phyloP scores from a whole-genome alignment of 768 basidiomycete genomes.

The Termitomyces sp. region DNA sequence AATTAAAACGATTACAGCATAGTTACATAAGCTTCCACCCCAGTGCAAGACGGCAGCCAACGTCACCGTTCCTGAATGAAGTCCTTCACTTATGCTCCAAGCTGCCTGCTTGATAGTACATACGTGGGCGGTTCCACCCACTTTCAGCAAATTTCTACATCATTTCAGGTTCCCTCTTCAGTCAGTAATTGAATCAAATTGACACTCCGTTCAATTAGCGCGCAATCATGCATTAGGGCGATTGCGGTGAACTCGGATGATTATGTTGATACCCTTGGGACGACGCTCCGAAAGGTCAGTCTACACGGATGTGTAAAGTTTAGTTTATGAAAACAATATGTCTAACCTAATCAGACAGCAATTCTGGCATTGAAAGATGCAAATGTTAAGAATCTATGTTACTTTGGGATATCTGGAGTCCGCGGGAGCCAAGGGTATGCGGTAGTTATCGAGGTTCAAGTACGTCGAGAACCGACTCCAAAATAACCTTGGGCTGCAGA shows the following conservation, averaged over 20 bases:
- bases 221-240: too few species aligned
- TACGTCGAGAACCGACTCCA: conserved; percentile 60
- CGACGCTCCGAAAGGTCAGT: too few species aligned
- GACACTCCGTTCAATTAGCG: not conserved
- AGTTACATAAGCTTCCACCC: not conserved
- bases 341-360: not conserved
- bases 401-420: not conserved
- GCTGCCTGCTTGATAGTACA: too few species aligned
- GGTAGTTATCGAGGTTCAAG: conserved; percentile 24
- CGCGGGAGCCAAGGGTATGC: not conserved
- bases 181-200: too few species aligned
- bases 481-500: conserved; percentile 68
- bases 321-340: not conserved
- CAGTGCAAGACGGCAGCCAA: not conserved
- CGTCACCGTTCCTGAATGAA: not conserved
- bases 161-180: not conserved
- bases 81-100: too few species aligned
- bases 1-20: too few species aligned
- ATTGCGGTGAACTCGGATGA: too few species aligned
- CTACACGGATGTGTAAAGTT: too few species aligned
- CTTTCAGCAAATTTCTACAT: not conserved
- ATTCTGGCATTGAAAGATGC: not conserved
- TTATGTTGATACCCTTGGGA: too few species aligned
- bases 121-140: not conserved
- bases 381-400: not conserved